Evolutionary conservation across 805 yeast genomes (phyloP), one percentile per base, ranked within the genome.

Genomic region (Ogataea zsoltii): DNA sequence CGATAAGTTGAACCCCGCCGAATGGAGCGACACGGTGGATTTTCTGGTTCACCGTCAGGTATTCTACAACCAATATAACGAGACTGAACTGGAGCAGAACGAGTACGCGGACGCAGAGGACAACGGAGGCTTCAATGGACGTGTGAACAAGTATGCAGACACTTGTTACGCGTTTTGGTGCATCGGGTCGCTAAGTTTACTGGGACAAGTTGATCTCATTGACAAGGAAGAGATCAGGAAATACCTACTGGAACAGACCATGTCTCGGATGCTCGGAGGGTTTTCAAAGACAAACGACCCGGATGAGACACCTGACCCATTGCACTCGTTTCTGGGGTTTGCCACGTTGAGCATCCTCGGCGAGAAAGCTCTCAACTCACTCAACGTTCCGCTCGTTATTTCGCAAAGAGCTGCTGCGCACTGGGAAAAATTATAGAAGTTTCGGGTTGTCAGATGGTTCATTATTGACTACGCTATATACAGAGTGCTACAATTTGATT

Each of bases 131-230:
- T 82, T 87, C 60, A 88, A 89, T 62, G 97, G 97, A 1, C 71
- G 97, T 38, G 81, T 79, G n/a, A 88, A 88, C 62, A 90, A 90
- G 62, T 76, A 73, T 46, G 85, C 85, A 3, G 97, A 90, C 63
- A 85, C 96, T 0, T 90, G 97, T 67, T 90, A 90, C 59, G 77
- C 85, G 6, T 90, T 89, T 74, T 90, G 97, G 97, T 77, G 80
- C 37, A 56, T 80, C 13, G 91, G 79, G 2, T 70, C 88, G 4
- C 66, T 88, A 49, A 54, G 59, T 1, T 54, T 84, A 12, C 55
- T 88, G 0, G 49, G 54, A 5, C 16, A 18, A 16, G 41, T 42
- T 0, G 45, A 48, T 0, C 57, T 79, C 12, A 53, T 76, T 1
- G 69, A 81, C 49, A 29, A 46, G 6, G 58, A 61, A 0, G 59